Evolutionary conservation across 208 protist genomes (phyloP).

Genomic region (Leishmania major): DNA sequence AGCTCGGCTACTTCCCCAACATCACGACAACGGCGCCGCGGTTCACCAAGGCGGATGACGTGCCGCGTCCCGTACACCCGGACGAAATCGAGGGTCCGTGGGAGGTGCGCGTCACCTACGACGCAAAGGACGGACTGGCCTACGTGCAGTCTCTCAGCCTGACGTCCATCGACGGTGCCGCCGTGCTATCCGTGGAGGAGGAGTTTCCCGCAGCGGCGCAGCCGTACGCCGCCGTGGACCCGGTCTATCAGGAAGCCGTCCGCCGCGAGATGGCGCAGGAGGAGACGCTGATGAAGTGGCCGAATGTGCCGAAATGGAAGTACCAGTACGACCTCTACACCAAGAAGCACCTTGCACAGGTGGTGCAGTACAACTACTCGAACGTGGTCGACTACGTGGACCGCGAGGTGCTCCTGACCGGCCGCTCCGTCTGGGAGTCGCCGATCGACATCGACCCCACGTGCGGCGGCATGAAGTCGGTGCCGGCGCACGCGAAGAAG

Average conservation of each 20-base stretch:
- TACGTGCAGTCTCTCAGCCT: conserved; percentile 76
- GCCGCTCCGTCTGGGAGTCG: conserved; percentile 88
- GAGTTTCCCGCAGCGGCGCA: conserved; percentile 33
- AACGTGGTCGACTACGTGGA: conserved; percentile 94
- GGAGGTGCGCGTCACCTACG: conserved; percentile 84
- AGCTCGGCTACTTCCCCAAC: conserved; percentile 89
- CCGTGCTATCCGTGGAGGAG: conserved; percentile 54
- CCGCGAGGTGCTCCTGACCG: conserved; percentile 89
- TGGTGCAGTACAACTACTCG: conserved; percentile 91
- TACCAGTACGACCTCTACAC: conserved; percentile 83
- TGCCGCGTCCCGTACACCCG: conserved; percentile 82
- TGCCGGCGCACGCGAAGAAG: conserved; percentile 82
- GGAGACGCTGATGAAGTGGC: conserved; percentile 88
- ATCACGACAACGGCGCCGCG: conserved; percentile 56
- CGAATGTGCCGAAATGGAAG: conserved; percentile 88
- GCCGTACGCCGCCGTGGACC: conserved; percentile 65
- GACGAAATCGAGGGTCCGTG: conserved; percentile 92
- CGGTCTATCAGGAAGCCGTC: conserved; percentile 78
- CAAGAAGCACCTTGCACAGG: conserved; percentile 66
- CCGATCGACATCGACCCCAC: conserved; percentile 89
- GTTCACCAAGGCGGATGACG: conserved; percentile 39
- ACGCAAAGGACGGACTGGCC: conserved; percentile 57
- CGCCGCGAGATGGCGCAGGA: conserved; percentile 70
- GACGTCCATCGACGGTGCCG: conserved; percentile 65
- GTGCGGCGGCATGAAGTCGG: conserved; percentile 77